Conservation (phyloP, 805 yeast genomes). For the Nakazawaea peltata region DNA sequence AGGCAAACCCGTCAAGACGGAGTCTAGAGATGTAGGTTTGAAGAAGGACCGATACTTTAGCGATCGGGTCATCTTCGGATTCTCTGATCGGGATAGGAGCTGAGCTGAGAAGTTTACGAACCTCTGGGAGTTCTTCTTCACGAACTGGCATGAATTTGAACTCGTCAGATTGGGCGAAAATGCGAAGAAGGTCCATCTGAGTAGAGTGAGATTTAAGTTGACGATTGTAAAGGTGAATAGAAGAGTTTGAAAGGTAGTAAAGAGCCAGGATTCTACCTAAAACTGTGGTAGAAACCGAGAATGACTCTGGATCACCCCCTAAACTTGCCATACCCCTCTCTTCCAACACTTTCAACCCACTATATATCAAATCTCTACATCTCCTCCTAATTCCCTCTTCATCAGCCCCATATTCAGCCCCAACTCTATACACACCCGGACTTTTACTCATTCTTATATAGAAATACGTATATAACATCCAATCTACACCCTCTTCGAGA, state of each 20-base stretch:
- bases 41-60: slow-evolving; percentile 71
- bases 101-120: slow-evolving; percentile 55
- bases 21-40: slow-evolving; percentile 84
- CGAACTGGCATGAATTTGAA: slow-evolving; percentile 79
- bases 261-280: slow-evolving; percentile 81
- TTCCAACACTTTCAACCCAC: slow-evolving; percentile 59
- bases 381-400: slow-evolving; percentile 42
- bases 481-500: slow-evolving; percentile 60
- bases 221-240: slow-evolving; percentile 60
- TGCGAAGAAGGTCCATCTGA: slow-evolving; percentile 65
- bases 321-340: slow-evolving; percentile 53
- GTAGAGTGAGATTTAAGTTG: slow-evolving; percentile 57
- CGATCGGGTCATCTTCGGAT: slow-evolving; percentile 54
- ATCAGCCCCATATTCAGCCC: slow-evolving; percentile 53
- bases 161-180: slow-evolving; percentile 79
- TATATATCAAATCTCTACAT: slow-evolving; percentile 61
- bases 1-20: slow-evolving; percentile 77
- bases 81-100: slow-evolving; percentile 88
- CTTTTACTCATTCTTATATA: slow-evolving; percentile 70
- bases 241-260: slow-evolving; percentile 70
- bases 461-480: slow-evolving; percentile 78
- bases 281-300: slow-evolving; percentile 49
- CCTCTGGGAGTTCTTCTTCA: slow-evolving; percentile 75
- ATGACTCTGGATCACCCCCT: slow-evolving; percentile 44
- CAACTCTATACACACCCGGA: slow-evolving; percentile 71